Conservation (phyloP, 306 rosid genomes). For the Malus domestica region DNA sequence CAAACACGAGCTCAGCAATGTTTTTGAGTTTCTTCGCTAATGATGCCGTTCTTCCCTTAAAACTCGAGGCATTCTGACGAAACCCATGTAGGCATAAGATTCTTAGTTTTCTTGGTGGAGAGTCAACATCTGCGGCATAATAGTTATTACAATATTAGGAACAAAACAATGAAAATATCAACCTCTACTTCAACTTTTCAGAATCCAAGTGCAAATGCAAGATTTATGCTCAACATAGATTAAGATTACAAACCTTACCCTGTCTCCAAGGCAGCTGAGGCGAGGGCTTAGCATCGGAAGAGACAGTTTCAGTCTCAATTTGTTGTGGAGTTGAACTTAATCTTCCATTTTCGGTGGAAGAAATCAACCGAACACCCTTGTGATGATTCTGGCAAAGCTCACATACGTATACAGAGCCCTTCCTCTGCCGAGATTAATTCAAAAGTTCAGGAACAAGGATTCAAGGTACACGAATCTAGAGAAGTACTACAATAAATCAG, state of each 20-base stretch:
- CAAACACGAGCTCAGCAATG: slow-evolving; percentile 56
- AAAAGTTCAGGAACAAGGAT: slow-evolving; percentile 10
- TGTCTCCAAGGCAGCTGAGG: slow-evolving; percentile 38
- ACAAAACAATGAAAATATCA: slow-evolving; percentile 1
- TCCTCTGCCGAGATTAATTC: slow-evolving; percentile 35
- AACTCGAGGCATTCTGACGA: slow-evolving; percentile 83
- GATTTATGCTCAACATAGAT: not conserved
- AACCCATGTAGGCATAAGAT: slow-evolving; percentile 91
- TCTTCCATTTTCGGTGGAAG: slow-evolving; percentile 32
- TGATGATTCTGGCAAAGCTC: slow-evolving; percentile 81
- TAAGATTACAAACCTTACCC: slow-evolving; percentile 72
- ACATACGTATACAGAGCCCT: slow-evolving; percentile 44
- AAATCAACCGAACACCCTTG: slow-evolving; percentile 30
- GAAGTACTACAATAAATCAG: not conserved
- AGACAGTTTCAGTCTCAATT: slow-evolving; percentile 24
- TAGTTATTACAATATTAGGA: slow-evolving; percentile 11
- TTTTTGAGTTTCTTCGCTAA: slow-evolving; percentile 72
- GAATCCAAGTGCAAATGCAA: not conserved
- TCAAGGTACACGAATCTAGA: not conserved
- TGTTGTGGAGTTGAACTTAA: slow-evolving; percentile 19
- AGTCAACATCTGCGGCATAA: slow-evolving; percentile 40
- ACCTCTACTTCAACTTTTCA: slow-evolving; percentile 2
- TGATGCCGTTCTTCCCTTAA: slow-evolving; percentile 86
- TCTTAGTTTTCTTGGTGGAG: slow-evolving; percentile 57
- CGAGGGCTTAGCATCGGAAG: slow-evolving; percentile 23